Percentiles rank a stretch among this genome's conserved stretches.
Evolutionary conservation across 768 basidiomycete species (phyloP).

Genomic region (Panus rudis): DNA sequence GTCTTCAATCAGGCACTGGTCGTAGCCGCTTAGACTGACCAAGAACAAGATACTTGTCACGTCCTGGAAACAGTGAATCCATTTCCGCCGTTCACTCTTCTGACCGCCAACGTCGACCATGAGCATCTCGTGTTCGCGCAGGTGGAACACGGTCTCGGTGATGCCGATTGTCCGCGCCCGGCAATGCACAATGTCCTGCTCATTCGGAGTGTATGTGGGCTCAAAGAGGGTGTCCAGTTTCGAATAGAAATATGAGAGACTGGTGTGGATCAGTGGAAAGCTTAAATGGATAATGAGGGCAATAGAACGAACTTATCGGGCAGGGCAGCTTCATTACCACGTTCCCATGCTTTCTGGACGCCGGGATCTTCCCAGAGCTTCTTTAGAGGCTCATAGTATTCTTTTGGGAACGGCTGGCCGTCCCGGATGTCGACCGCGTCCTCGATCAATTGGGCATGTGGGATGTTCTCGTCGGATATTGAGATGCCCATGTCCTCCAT

Average conservation of each 20-base stretch:
- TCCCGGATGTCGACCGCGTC: constrained; percentile 67
- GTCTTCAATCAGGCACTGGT: constrained; percentile 91
- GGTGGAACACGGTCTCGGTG: constrained; percentile 77
- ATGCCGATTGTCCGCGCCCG: constrained; percentile 88
- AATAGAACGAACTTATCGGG: constrained; percentile 66
- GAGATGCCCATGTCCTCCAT: constrained; percentile 86
- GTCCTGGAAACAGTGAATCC: constrained; percentile 94
- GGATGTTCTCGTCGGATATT: constrained; percentile 52
- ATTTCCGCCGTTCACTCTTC: constrained; percentile 88
- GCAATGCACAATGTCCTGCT: constrained; percentile 84
- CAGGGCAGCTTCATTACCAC: constrained; percentile 86
- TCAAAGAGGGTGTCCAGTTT: constrained; percentile 76
- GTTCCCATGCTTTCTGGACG: constrained; percentile 66
- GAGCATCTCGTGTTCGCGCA: constrained; percentile 76
- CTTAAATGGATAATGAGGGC: constrained; percentile 2
- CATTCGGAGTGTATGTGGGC: constrained; percentile 61
- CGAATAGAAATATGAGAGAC: constrained; percentile 70
- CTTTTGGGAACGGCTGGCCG: constrained; percentile 69
- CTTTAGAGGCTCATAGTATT: constrained; percentile 61
- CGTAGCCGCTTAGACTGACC: constrained; percentile 88
- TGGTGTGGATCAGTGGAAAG: constrained; percentile 23
- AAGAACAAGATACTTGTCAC: constrained; percentile 91
- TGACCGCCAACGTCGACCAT: constrained; percentile 95
- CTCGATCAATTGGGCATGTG: constrained; percentile 57
- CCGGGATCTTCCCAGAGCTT: constrained; percentile 71